Evolutionary conservation across 1,139 yeast species (phyloP).

Genomic region (Meyerozyma smithsonii): DNA sequence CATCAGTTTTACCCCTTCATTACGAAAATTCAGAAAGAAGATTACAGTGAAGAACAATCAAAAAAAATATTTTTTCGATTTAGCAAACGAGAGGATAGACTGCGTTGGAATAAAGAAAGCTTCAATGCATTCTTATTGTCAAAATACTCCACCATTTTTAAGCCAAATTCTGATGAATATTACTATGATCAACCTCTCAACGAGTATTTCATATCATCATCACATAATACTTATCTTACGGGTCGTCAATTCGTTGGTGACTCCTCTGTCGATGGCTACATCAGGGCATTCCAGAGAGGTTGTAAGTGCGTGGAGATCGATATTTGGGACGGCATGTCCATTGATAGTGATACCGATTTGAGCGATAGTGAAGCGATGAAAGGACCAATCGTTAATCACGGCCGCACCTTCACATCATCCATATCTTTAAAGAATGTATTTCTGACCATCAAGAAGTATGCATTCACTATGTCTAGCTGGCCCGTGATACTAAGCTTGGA

Average conservation of each 20-base stretch:
- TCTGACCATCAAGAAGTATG: constrained; percentile 70
- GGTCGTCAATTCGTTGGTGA: constrained; percentile 93
- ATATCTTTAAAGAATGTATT: constrained; percentile 68
- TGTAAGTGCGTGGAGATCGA: constrained; percentile 93
- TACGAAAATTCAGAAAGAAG: constrained; percentile 47
- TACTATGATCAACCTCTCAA: constrained; percentile 69
- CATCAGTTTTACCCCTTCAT: constrained; percentile 46
- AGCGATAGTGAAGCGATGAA: constrained; percentile 7
- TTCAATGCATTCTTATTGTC: constrained; percentile 52
- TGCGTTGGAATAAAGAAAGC: constrained; percentile 42
- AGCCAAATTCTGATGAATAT: constrained; percentile 15
- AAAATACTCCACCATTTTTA: constrained; percentile 33
- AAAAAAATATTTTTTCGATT: constrained; percentile 43
- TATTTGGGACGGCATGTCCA: constrained; percentile 73
- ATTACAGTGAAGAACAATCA: constrained; percentile 21
- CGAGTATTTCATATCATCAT: constrained; percentile 85
- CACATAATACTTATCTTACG: constrained; percentile 87
- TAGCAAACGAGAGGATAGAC: constrained; percentile 18
- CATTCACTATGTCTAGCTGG: constrained; percentile 75
- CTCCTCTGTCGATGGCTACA: constrained; percentile 86
- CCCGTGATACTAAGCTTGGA: constrained; percentile 90
- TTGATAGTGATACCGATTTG: constrained; percentile 14
- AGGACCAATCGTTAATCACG: constrained; percentile 89
- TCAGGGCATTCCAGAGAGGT: constrained; percentile 84
- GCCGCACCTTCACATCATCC: constrained; percentile 72